Evolutionary conservation across 257 asterid genomes (phyloP).

Genomic region (Cordia subcordata): DNA sequence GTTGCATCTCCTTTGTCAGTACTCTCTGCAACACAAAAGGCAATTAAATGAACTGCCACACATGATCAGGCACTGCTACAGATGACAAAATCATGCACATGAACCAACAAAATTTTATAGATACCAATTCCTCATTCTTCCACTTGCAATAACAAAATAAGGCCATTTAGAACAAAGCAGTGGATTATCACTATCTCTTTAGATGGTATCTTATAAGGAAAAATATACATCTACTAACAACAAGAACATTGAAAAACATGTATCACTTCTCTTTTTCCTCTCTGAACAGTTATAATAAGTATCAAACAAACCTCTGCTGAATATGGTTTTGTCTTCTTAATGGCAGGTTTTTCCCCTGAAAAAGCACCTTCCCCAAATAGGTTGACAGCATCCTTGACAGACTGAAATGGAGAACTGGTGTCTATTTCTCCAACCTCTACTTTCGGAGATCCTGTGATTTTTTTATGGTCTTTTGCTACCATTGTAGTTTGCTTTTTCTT

Average conservation of each 20-base stretch:
- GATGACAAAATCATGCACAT: background rate
- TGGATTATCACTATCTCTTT: background rate
- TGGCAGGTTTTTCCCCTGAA: background rate
- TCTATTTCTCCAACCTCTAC: constrained; percentile 29
- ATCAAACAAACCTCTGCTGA: constrained; percentile 3
- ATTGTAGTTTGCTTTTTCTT: background rate
- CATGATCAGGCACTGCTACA: background rate
- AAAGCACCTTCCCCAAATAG: constrained; percentile 6
- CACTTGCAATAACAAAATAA: too few relatives aligned
- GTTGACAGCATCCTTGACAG: constrained; percentile 24
- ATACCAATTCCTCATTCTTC: too few relatives aligned
- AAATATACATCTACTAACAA: too few relatives aligned
- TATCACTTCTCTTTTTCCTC: background rate
- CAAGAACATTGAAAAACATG: background rate
- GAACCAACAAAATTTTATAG: too few relatives aligned
- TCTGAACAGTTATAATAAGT: background rate
- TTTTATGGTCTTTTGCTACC: constrained; percentile 2
- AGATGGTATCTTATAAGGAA: too few relatives aligned
- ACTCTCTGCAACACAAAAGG: constrained; percentile 8
- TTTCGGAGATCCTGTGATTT: constrained; percentile 11
- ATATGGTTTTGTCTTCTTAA: constrained; percentile 9
- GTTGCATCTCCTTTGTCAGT: constrained; percentile 16
- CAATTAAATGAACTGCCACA: background rate
- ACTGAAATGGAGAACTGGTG: constrained; percentile 26
- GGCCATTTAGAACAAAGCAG: background rate